Evolutionary conservation across 202 grass and related monocot species (phyloP).

Genomic region (Hordeum pubiflorum): DNA sequence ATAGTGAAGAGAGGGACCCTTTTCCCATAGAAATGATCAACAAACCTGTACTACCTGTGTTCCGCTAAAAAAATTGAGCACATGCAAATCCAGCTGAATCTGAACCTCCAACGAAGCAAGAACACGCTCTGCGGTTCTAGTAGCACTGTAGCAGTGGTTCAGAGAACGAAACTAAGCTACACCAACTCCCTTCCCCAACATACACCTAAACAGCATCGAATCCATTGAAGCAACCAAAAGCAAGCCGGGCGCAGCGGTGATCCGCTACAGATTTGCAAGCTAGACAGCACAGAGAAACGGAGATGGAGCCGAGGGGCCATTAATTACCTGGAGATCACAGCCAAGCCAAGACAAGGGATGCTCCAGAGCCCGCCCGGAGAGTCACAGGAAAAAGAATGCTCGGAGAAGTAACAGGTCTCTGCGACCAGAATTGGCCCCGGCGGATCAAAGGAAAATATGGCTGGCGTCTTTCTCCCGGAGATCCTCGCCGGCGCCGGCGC

Average conservation of each 20-base stretch:
- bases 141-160: background rate
- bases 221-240: background rate
- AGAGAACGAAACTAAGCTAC: background rate
- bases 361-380: background rate
- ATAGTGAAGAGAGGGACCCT: background rate
- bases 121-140: background rate
- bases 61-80: background rate
- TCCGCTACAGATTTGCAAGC: background rate
- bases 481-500: background rate
- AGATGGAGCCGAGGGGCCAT: background rate
- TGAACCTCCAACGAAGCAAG: background rate
- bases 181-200: background rate
- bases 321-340: constrained; percentile 25
- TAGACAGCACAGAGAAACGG: background rate
- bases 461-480: background rate
- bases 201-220: background rate
- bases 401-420: constrained; percentile 4
- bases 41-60: background rate
- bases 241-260: background rate
- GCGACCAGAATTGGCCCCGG: background rate
- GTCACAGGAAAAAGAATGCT: constrained; percentile 1
- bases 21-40: background rate
- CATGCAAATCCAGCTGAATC: constrained; percentile 21
- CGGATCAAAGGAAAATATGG: background rate
- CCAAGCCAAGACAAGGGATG: background rate